Percentiles rank a stretch among this genome's conserved stretches.
Evolutionary conservation across 1,284 basidiomycete genomes (phyloP).

Genomic region (Schizophyllum amplum): DNA sequence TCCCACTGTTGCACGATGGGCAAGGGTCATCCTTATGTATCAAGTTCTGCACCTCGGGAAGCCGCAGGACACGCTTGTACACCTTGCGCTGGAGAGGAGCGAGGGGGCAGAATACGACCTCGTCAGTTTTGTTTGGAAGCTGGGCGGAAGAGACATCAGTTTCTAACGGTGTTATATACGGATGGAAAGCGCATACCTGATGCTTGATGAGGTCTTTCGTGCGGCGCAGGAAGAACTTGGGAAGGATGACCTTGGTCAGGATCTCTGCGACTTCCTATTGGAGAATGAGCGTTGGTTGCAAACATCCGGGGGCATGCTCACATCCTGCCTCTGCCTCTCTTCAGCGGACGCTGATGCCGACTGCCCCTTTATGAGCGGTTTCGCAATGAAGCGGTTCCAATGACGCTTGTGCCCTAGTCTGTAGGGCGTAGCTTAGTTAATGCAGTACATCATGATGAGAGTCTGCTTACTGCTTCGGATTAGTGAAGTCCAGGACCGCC

Average conservation of each 20-base stretch:
- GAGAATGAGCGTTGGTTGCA: neutral
- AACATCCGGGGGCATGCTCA: constrained; percentile 17
- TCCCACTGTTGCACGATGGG: constrained; percentile 54
- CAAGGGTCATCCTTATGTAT: constrained; percentile 63
- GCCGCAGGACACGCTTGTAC: constrained; percentile 63
- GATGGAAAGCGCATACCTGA: constrained; percentile 36
- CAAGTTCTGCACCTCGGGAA: constrained; percentile 57
- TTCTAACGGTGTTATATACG: constrained; percentile 1
- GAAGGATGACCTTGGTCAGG: constrained; percentile 6
- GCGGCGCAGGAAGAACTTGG: constrained; percentile 27
- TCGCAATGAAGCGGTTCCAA: constrained; percentile 61
- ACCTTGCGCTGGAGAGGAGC: constrained; percentile 57
- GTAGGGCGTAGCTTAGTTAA: neutral
- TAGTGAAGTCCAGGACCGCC: constrained; percentile 78
- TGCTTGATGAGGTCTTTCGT: constrained; percentile 76
- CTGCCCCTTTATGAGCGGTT: constrained; percentile 63
- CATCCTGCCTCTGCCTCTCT: constrained; percentile 48
- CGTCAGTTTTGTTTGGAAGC: constrained; percentile 76
- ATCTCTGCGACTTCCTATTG: constrained; percentile 7
- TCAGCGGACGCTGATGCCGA: constrained; percentile 55
- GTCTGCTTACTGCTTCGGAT: constrained; percentile 41
- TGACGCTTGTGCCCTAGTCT: constrained; percentile 55
- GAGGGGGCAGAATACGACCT: constrained; percentile 86
- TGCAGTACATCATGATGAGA: neutral
- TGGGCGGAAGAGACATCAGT: constrained; percentile 23